phyloP scores from a whole-genome alignment of 495 filamentous ascomycete genomes.

The Ascobolus immersus region DNA sequence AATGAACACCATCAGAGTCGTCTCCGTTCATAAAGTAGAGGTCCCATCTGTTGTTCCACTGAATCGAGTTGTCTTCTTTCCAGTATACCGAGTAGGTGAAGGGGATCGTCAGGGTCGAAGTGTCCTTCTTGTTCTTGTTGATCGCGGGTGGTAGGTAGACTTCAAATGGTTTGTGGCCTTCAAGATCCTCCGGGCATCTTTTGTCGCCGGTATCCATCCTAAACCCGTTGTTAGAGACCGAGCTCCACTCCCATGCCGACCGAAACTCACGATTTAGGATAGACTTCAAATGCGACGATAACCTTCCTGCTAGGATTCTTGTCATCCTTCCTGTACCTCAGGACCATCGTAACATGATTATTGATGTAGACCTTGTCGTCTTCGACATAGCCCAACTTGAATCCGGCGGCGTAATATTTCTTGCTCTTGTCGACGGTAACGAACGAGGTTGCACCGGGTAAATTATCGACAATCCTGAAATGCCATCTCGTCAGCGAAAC shows the following conservation, averaged over 20 bases:
- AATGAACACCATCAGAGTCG: constrained; percentile 63
- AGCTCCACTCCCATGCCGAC: constrained; percentile 6
- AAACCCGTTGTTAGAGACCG: no score
- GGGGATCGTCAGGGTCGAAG: constrained; percentile 47
- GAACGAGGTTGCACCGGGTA: constrained; percentile 80
- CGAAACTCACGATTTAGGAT: constrained; percentile 60
- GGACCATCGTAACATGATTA: constrained; percentile 74
- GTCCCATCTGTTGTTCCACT: constrained; percentile 78
- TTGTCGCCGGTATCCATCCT: constrained; percentile 32
- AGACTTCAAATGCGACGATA: constrained; percentile 80
- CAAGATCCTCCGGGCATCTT: constrained; percentile 27
- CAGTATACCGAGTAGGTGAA: constrained; percentile 90
- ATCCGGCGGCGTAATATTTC: constrained; percentile 88
- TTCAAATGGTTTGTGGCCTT: constrained; percentile 28
- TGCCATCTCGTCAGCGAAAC: constrained; percentile 3
- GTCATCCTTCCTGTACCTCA: constrained; percentile 47
- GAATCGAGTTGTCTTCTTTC: constrained; percentile 54
- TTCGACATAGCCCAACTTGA: constrained; percentile 69
- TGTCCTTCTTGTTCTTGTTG: constrained; percentile 35
- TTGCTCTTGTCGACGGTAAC: constrained; percentile 68
- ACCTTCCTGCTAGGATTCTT: constrained; percentile 52
- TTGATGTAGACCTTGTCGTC: constrained; percentile 36
- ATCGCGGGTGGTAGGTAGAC: constrained; percentile 32
- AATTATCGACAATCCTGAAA: constrained; percentile 62
- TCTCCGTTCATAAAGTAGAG: constrained; percentile 82